Percentiles rank a stretch among this genome's conserved stretches.
These are phyloP conservation scores for Tricharina praecox DNA, from an alignment of 495 filamentous ascomycete species.

Conservation along the genomic window DNA sequence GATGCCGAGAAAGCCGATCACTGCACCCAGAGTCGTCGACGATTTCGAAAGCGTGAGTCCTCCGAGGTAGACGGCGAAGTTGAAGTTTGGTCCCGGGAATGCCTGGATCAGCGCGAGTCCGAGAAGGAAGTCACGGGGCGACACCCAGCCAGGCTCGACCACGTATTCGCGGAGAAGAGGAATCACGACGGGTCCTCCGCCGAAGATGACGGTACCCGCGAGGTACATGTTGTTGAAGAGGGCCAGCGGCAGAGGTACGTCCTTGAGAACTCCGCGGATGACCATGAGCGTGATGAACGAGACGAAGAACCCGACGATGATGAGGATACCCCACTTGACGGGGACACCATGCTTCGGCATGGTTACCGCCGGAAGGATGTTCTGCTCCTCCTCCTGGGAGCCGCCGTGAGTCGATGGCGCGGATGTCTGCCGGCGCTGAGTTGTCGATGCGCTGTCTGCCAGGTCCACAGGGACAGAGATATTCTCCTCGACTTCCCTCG, in stretches of 20 bases:
- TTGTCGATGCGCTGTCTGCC: background rate
- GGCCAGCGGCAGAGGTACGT: conserved; percentile 35
- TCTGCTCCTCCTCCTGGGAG: background rate
- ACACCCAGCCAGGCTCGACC: conserved; percentile 65
- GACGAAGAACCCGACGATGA: conserved; percentile 37
- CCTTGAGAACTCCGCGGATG: conserved; percentile 34
- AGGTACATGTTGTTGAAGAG: conserved; percentile 72
- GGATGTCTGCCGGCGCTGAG: background rate
- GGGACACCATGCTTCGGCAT: conserved; percentile 14
- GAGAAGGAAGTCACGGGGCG: conserved; percentile 60
- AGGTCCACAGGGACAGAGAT: background rate
- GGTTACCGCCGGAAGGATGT: background rate
- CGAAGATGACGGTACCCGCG: conserved; percentile 79
- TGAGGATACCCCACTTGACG: conserved; percentile 15
- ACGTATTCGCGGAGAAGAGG: conserved; percentile 65
- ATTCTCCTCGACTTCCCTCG: conserved; percentile 9
- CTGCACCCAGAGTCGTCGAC: conserved; percentile 37
- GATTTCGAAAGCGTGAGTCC: conserved; percentile 35
- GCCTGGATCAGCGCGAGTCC: conserved; percentile 70
- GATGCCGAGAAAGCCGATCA: conserved; percentile 53
- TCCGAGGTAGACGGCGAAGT: conserved; percentile 68
- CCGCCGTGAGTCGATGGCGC: background rate
- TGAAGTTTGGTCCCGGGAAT: conserved; percentile 78
- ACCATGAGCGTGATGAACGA: conserved; percentile 48
- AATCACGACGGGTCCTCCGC: conserved; percentile 73